A percentile compares a stretch with the other conserved stretches of the same genome.
These are phyloP conservation scores for Zygoascus sp. DNA, from an alignment of 1,139 yeast genomes.

Conservation along the genomic window DNA sequence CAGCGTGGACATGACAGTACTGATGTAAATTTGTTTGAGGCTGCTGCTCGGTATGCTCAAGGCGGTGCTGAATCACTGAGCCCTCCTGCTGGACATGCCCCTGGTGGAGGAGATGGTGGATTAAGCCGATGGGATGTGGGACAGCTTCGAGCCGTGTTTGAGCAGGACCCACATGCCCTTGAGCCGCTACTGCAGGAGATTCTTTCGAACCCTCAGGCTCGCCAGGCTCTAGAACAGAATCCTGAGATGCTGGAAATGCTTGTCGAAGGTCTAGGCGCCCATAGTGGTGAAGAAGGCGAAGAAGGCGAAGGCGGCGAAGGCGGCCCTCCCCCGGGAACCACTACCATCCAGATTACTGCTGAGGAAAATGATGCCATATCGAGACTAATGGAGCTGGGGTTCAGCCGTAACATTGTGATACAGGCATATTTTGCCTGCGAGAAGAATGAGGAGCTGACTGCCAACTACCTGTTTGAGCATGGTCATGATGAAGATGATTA, in stretches of 20 bases:
- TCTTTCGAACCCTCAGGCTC: slow-evolving; percentile 10
- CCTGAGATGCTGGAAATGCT: slow-evolving; percentile 12
- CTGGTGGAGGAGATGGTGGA: slow-evolving; percentile 27
- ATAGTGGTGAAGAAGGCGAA: slow-evolving; percentile 18
- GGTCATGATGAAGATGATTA: slow-evolving; percentile 34
- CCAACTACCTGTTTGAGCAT: slow-evolving; percentile 69
- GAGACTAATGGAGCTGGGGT: slow-evolving; percentile 88
- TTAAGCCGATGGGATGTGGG: slow-evolving; percentile 13
- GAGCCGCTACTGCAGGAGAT: slow-evolving; percentile 10
- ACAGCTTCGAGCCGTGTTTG: slow-evolving; percentile 8
- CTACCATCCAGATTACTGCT: slow-evolving; percentile 60
- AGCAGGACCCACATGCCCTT: slow-evolving; percentile 11
- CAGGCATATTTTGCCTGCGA: slow-evolving; percentile 98
- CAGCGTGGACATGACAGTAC: slow-evolving; percentile 7
- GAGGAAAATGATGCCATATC: slow-evolving; percentile 86
- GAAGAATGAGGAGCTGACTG: slow-evolving; percentile 94
- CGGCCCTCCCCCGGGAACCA: slow-evolving; percentile 37
- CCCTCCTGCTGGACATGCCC: slow-evolving; percentile 19
- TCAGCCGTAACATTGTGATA: slow-evolving; percentile 78
- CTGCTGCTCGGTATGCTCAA: slow-evolving; percentile 29
- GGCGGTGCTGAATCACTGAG: slow-evolving; percentile 25
- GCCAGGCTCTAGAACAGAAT: slow-evolving; percentile 10
- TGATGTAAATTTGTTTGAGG: slow-evolving; percentile 35
- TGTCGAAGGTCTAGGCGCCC: slow-evolving; percentile 6
- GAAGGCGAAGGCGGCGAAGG: slow-evolving; percentile 38